These are phyloP conservation scores for Mycena metata DNA, from an alignment of 768 basidiomycete species.

Conservation along the genomic window DNA sequence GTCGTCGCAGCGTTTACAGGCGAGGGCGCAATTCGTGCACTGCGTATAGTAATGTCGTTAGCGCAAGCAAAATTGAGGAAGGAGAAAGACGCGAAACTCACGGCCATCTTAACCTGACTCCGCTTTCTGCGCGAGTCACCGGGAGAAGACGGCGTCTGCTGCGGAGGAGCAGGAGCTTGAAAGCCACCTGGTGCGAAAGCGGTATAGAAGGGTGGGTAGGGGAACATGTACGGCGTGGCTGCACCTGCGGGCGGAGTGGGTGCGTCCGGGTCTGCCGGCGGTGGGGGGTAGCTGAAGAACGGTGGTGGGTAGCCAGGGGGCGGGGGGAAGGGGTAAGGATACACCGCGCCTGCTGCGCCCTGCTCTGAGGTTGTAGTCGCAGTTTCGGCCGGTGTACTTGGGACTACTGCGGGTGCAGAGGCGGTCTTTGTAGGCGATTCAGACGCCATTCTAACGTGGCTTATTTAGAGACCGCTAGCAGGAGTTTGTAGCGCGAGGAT, in stretches of 20 bases:
- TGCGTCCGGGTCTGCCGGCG: slow-evolving; percentile 24
- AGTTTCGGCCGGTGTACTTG: slow-evolving; percentile 15
- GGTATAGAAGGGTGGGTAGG: slow-evolving; percentile 29
- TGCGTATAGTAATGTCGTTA: slow-evolving; percentile 35
- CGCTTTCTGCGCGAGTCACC: slow-evolving; percentile 73
- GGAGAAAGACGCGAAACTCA: slow-evolving; percentile 45
- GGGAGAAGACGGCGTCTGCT: slow-evolving; percentile 27
- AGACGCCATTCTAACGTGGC: not conserved
- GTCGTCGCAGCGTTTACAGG: slow-evolving; percentile 92
- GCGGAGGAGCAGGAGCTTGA: slow-evolving; percentile 7
- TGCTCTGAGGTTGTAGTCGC: slow-evolving; percentile 19
- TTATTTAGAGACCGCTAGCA: not conserved
- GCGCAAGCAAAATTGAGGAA: not conserved
- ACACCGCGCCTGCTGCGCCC: slow-evolving; percentile 6
- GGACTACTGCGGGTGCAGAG: slow-evolving; percentile 3
- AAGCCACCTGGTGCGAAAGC: slow-evolving; percentile 26
- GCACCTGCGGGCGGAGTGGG: slow-evolving; percentile 12
- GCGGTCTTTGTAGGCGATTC: not conserved
- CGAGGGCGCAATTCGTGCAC: slow-evolving; percentile 90
- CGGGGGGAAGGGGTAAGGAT: slow-evolving; percentile 28
- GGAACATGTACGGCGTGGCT: slow-evolving; percentile 27
- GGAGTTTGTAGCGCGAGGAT: too few species aligned
- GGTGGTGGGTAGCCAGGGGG: slow-evolving; percentile 26
- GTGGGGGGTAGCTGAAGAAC: slow-evolving; percentile 33
- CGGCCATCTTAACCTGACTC: slow-evolving; percentile 90